Evolutionary conservation across 768 basidiomycete genomes (phyloP).

Genomic region (Hypholoma sublateritium): DNA sequence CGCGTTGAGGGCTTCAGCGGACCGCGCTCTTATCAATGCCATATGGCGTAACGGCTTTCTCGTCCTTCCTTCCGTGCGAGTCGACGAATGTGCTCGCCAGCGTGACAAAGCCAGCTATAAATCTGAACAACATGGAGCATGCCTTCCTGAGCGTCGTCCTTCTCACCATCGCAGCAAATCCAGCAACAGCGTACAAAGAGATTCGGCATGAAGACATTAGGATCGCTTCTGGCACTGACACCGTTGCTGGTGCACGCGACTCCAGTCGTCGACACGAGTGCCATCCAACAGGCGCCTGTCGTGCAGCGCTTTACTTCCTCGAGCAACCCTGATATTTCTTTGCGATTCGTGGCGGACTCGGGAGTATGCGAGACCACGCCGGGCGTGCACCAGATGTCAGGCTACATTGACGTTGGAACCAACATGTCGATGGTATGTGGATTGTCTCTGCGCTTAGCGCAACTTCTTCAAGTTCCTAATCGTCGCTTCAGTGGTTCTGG

Average conservation of each 20-base stretch:
- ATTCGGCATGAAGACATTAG: not conserved
- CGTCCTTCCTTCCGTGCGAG: not conserved
- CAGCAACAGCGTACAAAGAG: not conserved
- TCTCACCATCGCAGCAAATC: not conserved
- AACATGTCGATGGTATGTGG: conserved; percentile 59
- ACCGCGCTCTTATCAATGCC: conserved; percentile 3
- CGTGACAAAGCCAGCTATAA: not conserved
- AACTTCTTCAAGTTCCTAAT: no score
- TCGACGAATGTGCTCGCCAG: not conserved
- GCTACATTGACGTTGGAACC: conserved; percentile 56
- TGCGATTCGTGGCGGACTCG: conserved; percentile 56
- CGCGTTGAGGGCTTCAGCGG: not conserved
- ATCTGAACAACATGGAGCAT: not conserved
- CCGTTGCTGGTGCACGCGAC: conserved; percentile 5
- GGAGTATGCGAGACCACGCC: conserved; percentile 68
- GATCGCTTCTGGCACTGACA: not conserved
- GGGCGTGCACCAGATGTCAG: conserved; percentile 57
- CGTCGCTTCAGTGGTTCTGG: conserved; percentile 67
- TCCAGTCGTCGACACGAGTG: conserved; percentile 6
- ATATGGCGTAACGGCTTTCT: conserved; percentile 2
- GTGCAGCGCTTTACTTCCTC: conserved; percentile 16
- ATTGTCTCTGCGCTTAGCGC: not conserved
- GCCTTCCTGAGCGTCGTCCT: not conserved
- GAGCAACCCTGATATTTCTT: conserved; percentile 23
- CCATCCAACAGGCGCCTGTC: not conserved